phyloP scores from a whole-genome alignment of 2,329 filamentous ascomycete species.

The Hypoxylon sp. region DNA sequence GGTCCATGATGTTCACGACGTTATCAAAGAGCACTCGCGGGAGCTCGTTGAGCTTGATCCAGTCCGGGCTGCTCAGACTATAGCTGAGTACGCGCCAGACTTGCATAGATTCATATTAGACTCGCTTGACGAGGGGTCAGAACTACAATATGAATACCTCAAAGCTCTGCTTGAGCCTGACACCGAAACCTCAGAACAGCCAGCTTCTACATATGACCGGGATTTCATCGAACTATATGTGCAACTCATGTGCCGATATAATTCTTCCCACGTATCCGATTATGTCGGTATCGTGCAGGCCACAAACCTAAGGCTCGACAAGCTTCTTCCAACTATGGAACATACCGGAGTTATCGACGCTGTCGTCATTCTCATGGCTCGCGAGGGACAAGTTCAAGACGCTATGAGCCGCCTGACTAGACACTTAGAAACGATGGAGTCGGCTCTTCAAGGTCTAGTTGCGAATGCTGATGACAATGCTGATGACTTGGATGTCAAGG shows the following conservation, averaged over 20 bases:
- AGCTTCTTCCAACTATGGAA: slow-evolving; percentile 88
- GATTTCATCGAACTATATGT: slow-evolving; percentile 86
- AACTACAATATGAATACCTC: slow-evolving; percentile 82
- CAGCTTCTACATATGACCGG: slow-evolving; percentile 59
- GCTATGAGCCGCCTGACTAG: slow-evolving; percentile 88
- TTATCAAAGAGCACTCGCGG: slow-evolving; percentile 74
- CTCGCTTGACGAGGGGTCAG: slow-evolving; percentile 70
- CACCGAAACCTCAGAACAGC: slow-evolving; percentile 53
- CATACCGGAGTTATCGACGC: slow-evolving; percentile 91
- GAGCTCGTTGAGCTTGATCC: slow-evolving; percentile 78
- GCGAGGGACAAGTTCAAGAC: slow-evolving; percentile 84
- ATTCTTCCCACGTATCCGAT: slow-evolving; percentile 84
- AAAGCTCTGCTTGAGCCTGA: slow-evolving; percentile 78
- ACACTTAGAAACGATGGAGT: slow-evolving; percentile 84
- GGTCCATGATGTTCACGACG: slow-evolving; percentile 74
- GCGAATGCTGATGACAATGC: slow-evolving; percentile 69
- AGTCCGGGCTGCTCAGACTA: slow-evolving; percentile 71
- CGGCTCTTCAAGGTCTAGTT: slow-evolving; percentile 80
- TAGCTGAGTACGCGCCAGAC: slow-evolving; percentile 72
- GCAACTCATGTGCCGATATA: slow-evolving; percentile 89
- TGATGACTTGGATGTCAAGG: slow-evolving; percentile 67
- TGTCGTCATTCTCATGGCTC: slow-evolving; percentile 88
- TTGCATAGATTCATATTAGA: slow-evolving; percentile 76
- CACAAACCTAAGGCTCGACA: slow-evolving; percentile 82
- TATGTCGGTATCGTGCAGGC: slow-evolving; percentile 84